Conservation (phyloP, 2,329 filamentous ascomycete genomes). For the Mycocentrospora acerina region DNA sequence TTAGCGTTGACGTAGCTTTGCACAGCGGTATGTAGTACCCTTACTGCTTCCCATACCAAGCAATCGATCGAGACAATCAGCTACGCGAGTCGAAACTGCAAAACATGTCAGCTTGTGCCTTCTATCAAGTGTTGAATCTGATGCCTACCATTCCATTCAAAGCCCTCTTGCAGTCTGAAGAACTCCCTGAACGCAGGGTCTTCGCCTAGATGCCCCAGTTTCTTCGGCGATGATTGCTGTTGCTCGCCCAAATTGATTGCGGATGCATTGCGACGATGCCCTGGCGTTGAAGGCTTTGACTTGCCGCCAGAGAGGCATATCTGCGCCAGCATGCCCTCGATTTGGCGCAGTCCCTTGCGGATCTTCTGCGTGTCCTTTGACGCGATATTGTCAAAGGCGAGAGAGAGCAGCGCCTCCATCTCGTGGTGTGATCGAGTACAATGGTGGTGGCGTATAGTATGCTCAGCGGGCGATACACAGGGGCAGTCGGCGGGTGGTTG, state of each 20-base stretch:
- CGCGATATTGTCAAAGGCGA: conserved; percentile 95
- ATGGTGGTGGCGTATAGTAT: conserved; percentile 7
- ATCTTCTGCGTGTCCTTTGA: conserved; percentile 89
- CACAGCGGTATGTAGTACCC: conserved; percentile 14
- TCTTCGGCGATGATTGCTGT: conserved; percentile 40
- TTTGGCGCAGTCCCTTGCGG: conserved; percentile 88
- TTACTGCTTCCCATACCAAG: conserved; percentile 71
- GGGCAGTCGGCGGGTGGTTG: conserved; percentile 5
- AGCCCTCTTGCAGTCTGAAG: conserved; percentile 94
- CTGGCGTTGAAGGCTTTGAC: conserved; percentile 33
- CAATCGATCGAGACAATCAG: conserved; percentile 81
- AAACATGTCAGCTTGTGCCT: background rate
- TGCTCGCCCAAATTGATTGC: conserved; percentile 38
- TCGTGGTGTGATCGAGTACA: conserved; percentile 12
- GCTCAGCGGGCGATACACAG: conserved; percentile 7
- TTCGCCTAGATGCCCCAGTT: conserved; percentile 67
- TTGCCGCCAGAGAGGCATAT: conserved; percentile 72
- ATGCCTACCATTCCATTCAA: conserved; percentile 82
- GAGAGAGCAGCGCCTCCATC: conserved; percentile 90
- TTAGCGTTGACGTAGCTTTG: conserved; percentile 4
- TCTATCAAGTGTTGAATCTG: background rate
- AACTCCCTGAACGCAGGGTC: conserved; percentile 94
- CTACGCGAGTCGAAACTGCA: conserved; percentile 75
- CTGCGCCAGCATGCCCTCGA: conserved; percentile 90
- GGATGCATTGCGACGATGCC: conserved; percentile 41